phyloP scores from a whole-genome alignment of 345 rosid genomes.

The Brassica incana region DNA sequence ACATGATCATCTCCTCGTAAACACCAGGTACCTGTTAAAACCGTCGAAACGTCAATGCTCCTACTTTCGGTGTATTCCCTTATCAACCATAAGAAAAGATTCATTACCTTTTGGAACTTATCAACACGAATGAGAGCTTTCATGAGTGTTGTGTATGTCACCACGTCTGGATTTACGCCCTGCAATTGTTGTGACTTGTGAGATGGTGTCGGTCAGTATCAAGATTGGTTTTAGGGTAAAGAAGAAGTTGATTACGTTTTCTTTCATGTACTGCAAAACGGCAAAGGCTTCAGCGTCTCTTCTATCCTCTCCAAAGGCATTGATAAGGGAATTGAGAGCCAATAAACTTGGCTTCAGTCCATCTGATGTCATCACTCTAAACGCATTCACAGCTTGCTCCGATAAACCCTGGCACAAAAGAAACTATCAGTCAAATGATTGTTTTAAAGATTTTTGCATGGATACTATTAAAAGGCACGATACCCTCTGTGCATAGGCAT shows the following conservation, averaged over 20 bases:
- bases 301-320: conserved; percentile 96
- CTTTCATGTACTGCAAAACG: conserved; percentile 92
- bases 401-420: conserved; percentile 74
- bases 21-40: conserved; percentile 78
- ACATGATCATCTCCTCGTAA: conserved; percentile 86
- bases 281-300: conserved; percentile 91
- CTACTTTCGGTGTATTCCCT: neutral
- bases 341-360: conserved; percentile 81
- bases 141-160: conserved; percentile 93
- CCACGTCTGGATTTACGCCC: conserved; percentile 91
- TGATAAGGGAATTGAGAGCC: conserved; percentile 88
- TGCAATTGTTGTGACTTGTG: conserved; percentile 40
- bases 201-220: conserved; percentile 16
- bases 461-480: conserved; percentile 1
- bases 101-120: conserved; percentile 71
- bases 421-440: conserved; percentile 5
- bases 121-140: conserved; percentile 89
- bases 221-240: conserved; percentile 4
- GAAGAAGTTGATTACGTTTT: conserved; percentile 53
- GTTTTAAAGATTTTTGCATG: neutral
- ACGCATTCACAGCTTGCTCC: conserved; percentile 85
- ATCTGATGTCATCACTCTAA: conserved; percentile 81
- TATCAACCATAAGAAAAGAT: neutral
- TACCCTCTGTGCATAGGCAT: conserved; percentile 98
- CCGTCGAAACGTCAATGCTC: conserved; percentile 8